Evolutionary conservation across 2,329 filamentous ascomycete species (phyloP).

Genomic region (Phialophora macrospora): DNA sequence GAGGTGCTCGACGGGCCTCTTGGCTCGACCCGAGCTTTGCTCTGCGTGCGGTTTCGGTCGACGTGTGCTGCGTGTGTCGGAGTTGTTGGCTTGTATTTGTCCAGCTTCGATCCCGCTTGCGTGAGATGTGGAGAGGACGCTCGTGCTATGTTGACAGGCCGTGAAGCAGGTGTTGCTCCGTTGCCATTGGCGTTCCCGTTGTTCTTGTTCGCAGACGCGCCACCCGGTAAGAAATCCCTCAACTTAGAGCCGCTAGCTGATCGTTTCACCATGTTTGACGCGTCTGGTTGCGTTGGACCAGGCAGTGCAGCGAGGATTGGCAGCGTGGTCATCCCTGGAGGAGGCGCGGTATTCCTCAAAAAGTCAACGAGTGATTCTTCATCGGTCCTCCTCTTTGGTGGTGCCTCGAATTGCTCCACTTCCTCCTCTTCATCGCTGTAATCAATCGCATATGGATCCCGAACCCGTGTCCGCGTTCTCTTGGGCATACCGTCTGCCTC

Average conservation of each 20-base stretch:
- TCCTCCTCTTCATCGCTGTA: slow-evolving; percentile 68
- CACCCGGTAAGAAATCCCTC: slow-evolving; percentile 31
- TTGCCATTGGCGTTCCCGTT: slow-evolving; percentile 11
- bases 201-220: slow-evolving; percentile 7
- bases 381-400: slow-evolving; percentile 41
- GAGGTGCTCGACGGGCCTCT: slow-evolving; percentile 24
- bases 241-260: slow-evolving; percentile 34
- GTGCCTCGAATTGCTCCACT: slow-evolving; percentile 57
- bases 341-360: slow-evolving; percentile 52
- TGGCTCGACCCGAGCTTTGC: slow-evolving; percentile 33
- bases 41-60: slow-evolving; percentile 43
- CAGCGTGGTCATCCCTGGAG: slow-evolving; percentile 42
- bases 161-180: slow-evolving; percentile 17
- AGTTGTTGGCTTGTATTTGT: slow-evolving; percentile 41
- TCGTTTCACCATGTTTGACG: slow-evolving; percentile 22
- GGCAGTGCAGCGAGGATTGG: slow-evolving; percentile 37
- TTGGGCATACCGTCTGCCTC: slow-evolving; percentile 61
- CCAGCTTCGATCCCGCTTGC: slow-evolving; percentile 42
- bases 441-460: slow-evolving; percentile 94
- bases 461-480: slow-evolving; percentile 76
- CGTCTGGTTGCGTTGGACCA: slow-evolving; percentile 19
- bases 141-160: slow-evolving; percentile 31
- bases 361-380: slow-evolving; percentile 57
- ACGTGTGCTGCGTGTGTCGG: slow-evolving; percentile 48
- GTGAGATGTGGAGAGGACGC: slow-evolving; percentile 37